phyloP scores from a whole-genome alignment of 108 stramenopile genomes.

The Pseudonitzschia delicatissima region DNA sequence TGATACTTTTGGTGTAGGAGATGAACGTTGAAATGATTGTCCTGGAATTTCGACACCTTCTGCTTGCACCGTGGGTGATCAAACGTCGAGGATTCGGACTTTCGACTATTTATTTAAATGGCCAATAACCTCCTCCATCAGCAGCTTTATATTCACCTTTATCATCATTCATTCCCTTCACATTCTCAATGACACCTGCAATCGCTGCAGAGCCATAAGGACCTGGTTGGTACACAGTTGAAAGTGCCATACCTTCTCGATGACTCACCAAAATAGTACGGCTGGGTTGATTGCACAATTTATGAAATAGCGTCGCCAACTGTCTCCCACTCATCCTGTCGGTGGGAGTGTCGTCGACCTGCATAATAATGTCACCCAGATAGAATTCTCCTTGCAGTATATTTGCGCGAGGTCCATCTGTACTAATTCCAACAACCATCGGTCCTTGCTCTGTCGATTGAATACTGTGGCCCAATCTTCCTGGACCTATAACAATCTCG shows the following conservation, averaged over 20 bases:
- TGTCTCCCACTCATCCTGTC: conserved; percentile 4
- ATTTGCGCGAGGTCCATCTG: neutral
- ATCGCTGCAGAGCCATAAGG: conserved; percentile 8
- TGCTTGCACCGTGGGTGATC: too few relatives aligned
- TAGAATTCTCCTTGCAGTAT: neutral
- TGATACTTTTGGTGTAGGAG: too few relatives aligned
- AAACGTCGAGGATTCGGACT: neutral
- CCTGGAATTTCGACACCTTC: too few relatives aligned
- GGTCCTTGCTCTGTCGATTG: conserved; percentile 10
- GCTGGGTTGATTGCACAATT: neutral
- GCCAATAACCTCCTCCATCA: neutral
- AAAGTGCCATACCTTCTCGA: conserved; percentile 1
- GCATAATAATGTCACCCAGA: conserved; percentile 2
- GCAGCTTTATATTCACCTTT: neutral
- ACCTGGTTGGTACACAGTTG: conserved; percentile 9
- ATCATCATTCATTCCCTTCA: neutral
- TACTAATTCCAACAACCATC: neutral
- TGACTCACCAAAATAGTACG: neutral
- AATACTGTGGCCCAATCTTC: neutral
- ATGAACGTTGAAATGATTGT: too few relatives aligned
- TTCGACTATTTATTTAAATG: too few relatives aligned
- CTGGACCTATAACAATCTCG: conserved; percentile 1
- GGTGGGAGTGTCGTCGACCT: conserved; percentile 1
- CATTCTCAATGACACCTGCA: neutral
- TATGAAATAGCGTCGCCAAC: neutral